Base-by-base conservation (phyloP, 768 basidiomycete species). In the Nidula microcarpa region DNA sequence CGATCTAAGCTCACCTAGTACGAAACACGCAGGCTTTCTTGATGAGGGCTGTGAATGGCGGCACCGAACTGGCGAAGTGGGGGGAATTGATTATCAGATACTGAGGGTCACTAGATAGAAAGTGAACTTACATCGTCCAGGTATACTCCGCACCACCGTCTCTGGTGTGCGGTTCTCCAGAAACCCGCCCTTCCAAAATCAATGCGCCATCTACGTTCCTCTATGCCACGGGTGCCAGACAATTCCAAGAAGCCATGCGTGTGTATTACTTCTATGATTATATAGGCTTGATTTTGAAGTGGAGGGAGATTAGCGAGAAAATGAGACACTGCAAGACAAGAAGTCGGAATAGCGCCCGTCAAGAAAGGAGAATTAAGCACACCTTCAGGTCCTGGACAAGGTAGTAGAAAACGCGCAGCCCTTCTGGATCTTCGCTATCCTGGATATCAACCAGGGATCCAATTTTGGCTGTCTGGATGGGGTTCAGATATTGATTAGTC, bases 241-340 rank as follows among this genome's bases (percentile, higher is more conserved):
- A 23, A 23, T 23, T 23, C 23, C 5, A 43, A 9, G 45, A 11
- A 10, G 50, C 50, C 23, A 23, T 23, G 23, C 23, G 23, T 23
- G 23, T 23, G 23, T 23, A 23, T 23, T 23, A 23, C 23, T 23
- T 23, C 23, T 23, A 23, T 55, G 32, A 54, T 56, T 49, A 94
- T 61, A 94, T 98, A 13, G 97, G 97, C 80, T 99, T 98, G 81
- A 99, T 98, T 77, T 98, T 98, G 88, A 99, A 98, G 78, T 99
- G 96, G 36, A 99, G 83, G 2, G 94, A 93, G 67, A 99, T 98
- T 56, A 99, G 82, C 7, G 97, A 98, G 71, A 98, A 97, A 60
- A 99, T 95, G 55, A 98, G 82, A 73, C 95, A 98, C 96, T 99
- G 62, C 5, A 33, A 23, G 16, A 46, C 10, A 46, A 45, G 4